Base-by-base conservation (phyloP, 768 basidiomycete species). In the Mycena amicta region DNA sequence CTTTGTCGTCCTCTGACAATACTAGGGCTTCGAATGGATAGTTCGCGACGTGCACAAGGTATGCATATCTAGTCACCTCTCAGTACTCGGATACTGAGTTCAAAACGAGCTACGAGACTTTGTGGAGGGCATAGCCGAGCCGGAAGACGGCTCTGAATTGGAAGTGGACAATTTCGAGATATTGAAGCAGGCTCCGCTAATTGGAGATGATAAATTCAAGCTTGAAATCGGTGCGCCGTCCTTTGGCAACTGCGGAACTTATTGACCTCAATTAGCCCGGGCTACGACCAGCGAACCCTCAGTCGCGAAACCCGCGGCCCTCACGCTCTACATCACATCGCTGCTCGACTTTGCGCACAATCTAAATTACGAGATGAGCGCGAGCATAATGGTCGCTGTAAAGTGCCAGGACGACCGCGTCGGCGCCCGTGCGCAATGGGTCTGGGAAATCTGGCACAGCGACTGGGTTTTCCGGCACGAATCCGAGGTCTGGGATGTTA, bases 401-500 rank as follows among this genome's bases (percentile, higher is more conserved):
- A 89, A 86, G 66, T 85, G 82, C 46, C 81, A 84, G 62, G 81
- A 83, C 56, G 82, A 85, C 60, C 77, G 82, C 49, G 71, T 74
- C 12, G 89, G 85, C 4, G 83, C 85, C 1, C 83, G 87, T 16
- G 75, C 86, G 28, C 83, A 88, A 40, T 92, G 88, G 87, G 75
- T 86, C 25, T 92, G 89, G 88, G 85, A 89, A 56, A 74, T 74
- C 54, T 88, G 87, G 84, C 83, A 88, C 59, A 81, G 77, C 58
- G 86, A 88, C 58, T 90, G 84, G 83, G 78, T 82, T 1, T 92
- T 90, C 73, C 75, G 88, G 41, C 80, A 79, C 51, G 87, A 87
- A 53, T 83, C 81, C 53, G 88, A 91, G 75, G 87, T 89, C 40
- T 90, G 86, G 87, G 88, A 87, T 56, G 87, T 88, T 65, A 74